Base-by-base conservation (phyloP, 306 rosid species). In the Fragaria vesca region DNA sequence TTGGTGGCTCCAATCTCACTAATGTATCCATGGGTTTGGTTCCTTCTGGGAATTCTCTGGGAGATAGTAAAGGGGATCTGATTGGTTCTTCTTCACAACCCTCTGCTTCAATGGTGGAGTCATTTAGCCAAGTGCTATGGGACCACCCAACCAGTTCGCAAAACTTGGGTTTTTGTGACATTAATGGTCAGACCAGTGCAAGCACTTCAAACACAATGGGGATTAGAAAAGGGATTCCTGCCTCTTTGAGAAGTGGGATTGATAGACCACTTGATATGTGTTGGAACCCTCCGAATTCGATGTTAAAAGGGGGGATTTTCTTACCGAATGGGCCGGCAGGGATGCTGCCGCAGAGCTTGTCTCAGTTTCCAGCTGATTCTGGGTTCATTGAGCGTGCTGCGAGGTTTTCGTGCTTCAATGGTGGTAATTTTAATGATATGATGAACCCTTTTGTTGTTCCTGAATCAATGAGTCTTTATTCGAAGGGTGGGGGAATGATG, bases 301-400 rank as follows among this genome's bases (percentile, higher is more conserved):
- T 86, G 89, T 74, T 87, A 78, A 89, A 87, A 79, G 89, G 85
- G 50, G 90, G 83, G 8, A 74, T 79, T 65, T 90, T 84, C 76
- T 69, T 88, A 75, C 89, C 87, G 10, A 89, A 84, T 80, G 87
- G 85, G 73, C 91, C 84, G 52, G 71, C 71, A 36, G 91, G 85
- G 73, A 76, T 86, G 47, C 78, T 84, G 69, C 87, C 92, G 0
- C 89, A 86, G 81, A 85, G 83, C 89, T 84, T 93, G 52, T 89
- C 97, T 80, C 97, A 95, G 84, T 83, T 92, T 77, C 99, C 98
- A 40, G 76, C 93, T 47, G 98, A 96, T 81, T 90, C 98, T 30
- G 97, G 86, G 8, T 93, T 93, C 81, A 90, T 96, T 10, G 99
- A 96, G 85, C 87, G 97, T 30, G 99, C 99, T 20, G 97, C 94